Evolutionary conservation across 2,329 filamentous ascomycete genomes (phyloP), one percentile per base, ranked within the genome.

Genomic region (Fusarium keratoplasticum): DNA sequence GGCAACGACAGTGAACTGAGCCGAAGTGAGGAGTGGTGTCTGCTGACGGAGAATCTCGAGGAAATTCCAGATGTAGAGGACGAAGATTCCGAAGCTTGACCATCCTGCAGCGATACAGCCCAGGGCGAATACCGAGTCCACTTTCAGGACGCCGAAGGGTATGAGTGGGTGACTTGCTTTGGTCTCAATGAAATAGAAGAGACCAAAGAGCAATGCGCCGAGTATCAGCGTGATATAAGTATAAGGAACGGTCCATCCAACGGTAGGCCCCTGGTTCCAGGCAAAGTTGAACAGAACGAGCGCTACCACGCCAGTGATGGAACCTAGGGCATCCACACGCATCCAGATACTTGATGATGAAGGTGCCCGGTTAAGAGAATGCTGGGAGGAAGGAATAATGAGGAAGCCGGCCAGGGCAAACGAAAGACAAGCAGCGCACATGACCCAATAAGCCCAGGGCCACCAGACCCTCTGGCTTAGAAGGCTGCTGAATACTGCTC

Each of bases 231-330:
- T 79, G 1, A 87, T 80, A 75, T 87, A 88, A 31, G 89, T 83
- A 71, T 90, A 89, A 1, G 87, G 82, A 7, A 84, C 82, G 9
- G 81, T 67, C 90, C 90, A 92, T 2, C 89, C 88, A 3, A 86
- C 87, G 0, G 87, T 81, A 1, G 88, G 86, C 0, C 86, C 89
- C 77, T 92, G 89, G 72, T 91, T 92, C 88, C 89, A 91, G 1
- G 89, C 88, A 72, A 92, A 88, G 76, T 91, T 91, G 79, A 92
- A 84, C 11, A 92, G 80, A 0, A 90, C 83, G 25, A 92, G 82
- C 0, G 85, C 87, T 0, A 82, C 81, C 25, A 91, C 83, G 1
- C 89, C 89, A 1, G 79, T 71, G 20, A 80, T 42, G 16, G 80
- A 79, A 5, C 83, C 83, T 3, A 78, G 77, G 16, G 82, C 64